Percentiles rank a stretch among this genome's conserved stretches.
Conservation (phyloP, 1,284 basidiomycete species). For the Melanopsichium pennsylvanicum region DNA sequence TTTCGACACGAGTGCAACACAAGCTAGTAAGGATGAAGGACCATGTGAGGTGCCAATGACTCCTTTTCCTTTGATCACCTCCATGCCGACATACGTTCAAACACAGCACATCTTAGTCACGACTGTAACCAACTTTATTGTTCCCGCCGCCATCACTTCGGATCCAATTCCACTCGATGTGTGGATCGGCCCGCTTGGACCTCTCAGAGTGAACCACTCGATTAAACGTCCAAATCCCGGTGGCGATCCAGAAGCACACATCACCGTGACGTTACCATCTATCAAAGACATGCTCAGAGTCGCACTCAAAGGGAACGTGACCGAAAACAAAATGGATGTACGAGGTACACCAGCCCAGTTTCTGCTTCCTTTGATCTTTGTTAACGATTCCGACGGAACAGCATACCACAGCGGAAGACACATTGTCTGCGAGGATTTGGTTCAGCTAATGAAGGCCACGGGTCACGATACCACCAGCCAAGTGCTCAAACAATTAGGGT, state of each 20-base stretch:
- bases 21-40: constrained; percentile 76
- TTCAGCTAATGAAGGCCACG: constrained; percentile 51
- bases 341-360: constrained; percentile 20
- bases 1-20: constrained; percentile 84
- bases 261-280: constrained; percentile 46
- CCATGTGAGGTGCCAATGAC: constrained; percentile 71
- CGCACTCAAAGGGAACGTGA: constrained; percentile 9
- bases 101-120: constrained; percentile 78
- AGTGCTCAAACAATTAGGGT: constrained; percentile 48
- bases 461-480: constrained; percentile 45
- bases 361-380: constrained; percentile 58
- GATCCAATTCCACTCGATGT: constrained; percentile 75
- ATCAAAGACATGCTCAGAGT: constrained; percentile 37
- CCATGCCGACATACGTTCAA: constrained; percentile 78
- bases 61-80: constrained; percentile 85
- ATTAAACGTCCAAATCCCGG: constrained; percentile 11
- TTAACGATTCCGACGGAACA: constrained; percentile 58
- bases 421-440: constrained; percentile 52
- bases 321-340: neutral
- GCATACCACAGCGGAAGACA: constrained; percentile 58
- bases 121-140: constrained; percentile 69
- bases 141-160: constrained; percentile 68
- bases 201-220: constrained; percentile 65
- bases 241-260: constrained; percentile 33
- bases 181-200: constrained; percentile 87